phyloP scores from a whole-genome alignment of 2,329 filamentous ascomycete species.

The Ascochyta viciae-villosae region DNA sequence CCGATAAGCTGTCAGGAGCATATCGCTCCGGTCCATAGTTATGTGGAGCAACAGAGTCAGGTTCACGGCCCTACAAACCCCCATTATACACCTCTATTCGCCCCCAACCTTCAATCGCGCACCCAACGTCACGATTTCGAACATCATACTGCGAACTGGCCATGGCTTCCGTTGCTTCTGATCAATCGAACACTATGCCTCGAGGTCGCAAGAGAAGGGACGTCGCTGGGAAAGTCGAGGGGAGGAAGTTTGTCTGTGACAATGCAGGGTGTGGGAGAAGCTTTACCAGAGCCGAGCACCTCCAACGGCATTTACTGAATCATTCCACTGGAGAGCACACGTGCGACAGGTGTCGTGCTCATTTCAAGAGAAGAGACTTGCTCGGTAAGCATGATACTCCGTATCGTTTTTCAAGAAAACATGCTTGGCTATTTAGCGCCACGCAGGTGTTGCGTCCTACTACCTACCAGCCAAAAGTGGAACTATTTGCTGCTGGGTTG shows the following conservation, averaged over 20 bases:
- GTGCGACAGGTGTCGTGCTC: slow-evolving; percentile 65
- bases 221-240: slow-evolving; percentile 48
- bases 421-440: background rate
- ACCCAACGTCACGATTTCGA: slow-evolving; percentile 15
- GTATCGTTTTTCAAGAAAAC: background rate
- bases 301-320: slow-evolving; percentile 94
- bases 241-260: slow-evolving; percentile 71
- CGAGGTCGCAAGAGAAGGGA: slow-evolving; percentile 70
- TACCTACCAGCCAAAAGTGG: background rate
- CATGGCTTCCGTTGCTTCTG: slow-evolving; percentile 28
- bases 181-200: slow-evolving; percentile 49
- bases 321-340: slow-evolving; percentile 67
- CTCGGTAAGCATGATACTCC: slow-evolving; percentile 54
- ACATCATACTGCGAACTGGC: slow-evolving; percentile 1
- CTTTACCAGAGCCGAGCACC: slow-evolving; percentile 92
- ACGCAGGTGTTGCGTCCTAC: background rate
- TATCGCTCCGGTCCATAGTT: slow-evolving; percentile 16
- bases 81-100: slow-evolving; percentile 33
- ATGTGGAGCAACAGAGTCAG: slow-evolving; percentile 2
- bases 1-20: slow-evolving; percentile 21
- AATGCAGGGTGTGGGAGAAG: slow-evolving; percentile 88
- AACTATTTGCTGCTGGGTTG: background rate
- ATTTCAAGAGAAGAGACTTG: slow-evolving; percentile 68
- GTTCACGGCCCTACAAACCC: slow-evolving; percentile 18
- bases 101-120: slow-evolving; percentile 41